Evolutionary conservation across 2,329 filamentous ascomycete species (phyloP), one percentile per base, ranked within the genome.

Genomic region (Botrytis fragariae): DNA sequence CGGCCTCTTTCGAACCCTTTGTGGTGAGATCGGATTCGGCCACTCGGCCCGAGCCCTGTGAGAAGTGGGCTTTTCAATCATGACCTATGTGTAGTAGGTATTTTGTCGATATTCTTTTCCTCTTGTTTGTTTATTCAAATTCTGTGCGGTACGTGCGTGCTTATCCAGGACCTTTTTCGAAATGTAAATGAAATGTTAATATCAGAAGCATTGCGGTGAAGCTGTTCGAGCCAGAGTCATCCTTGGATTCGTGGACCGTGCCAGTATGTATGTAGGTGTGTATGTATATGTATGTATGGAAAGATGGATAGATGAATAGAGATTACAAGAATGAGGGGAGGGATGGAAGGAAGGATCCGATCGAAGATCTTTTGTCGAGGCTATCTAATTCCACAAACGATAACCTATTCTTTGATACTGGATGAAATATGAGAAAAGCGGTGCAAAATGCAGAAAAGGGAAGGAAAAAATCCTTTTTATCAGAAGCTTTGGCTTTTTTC

Each of bases 121-220:
- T 35, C 20, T 51, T 39, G 51, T 68, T 68, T 35, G 64, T 68
- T 42, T 68, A 57, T 68, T 54, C 39, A 42, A 54, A 22, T 68
- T 68, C 25, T 29, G 45, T 54, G 29, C 45, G 64, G 64, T 68
- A 54, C 64, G 64, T 68, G 64, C 64, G 64, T 54, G 35, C 45
- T 54, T 68, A 68, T 68, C 64, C 45, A 54, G 64, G 64, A 54
- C 64, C 64, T 54, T 68, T 54, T 68, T 35, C 45, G 64, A 68
- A 68, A 54, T 68, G 64, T 68, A 48, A 54, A n/a, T 48, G 45
- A 54, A n/a, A 63, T 65, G 45, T 67, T 37, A 72, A 59, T 72
- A 72, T 68, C 70, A 72, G 32, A 32, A 67, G 63, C 70, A 72
- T 68, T 72, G 70, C 69, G 62, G 70, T 57, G 48, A 67, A 72